Conservation (phyloP, 352 stramenopile species). For the Globisporangium nunn region DNA sequence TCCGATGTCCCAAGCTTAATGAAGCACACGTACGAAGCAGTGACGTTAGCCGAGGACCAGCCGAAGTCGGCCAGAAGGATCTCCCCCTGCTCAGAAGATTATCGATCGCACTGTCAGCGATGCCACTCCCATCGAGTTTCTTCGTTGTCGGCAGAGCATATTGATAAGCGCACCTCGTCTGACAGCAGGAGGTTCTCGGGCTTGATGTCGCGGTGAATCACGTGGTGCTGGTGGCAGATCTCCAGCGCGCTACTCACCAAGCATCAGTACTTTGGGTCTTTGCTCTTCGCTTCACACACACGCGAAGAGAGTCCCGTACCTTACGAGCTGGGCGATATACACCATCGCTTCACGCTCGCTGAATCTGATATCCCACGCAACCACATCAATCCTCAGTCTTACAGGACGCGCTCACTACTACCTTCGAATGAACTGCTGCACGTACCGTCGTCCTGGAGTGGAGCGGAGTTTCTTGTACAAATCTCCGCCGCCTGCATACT, state of each 20-base stretch:
- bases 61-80: constrained; percentile 99
- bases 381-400: background rate
- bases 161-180: constrained; percentile 27
- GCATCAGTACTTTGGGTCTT: background rate
- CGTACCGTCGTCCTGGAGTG: constrained; percentile 37
- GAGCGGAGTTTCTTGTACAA: constrained; percentile 72
- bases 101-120: background rate
- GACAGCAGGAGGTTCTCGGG: constrained; percentile 92
- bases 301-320: constrained; percentile 14
- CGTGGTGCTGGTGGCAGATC: constrained; percentile 70
- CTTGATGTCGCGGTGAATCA: constrained; percentile 95
- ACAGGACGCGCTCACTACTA: background rate
- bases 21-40: constrained; percentile 35
- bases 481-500: constrained; percentile 81
- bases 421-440: background rate
- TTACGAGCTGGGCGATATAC: constrained; percentile 70
- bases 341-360: constrained; percentile 53
- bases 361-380: constrained; percentile 22
- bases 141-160: background rate
- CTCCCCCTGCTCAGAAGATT: constrained; percentile 47
- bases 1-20: background rate
- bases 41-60: constrained; percentile 92
- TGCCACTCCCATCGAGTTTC: too few species aligned
- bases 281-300: background rate
- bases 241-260: constrained; percentile 36